A percentile compares a stretch with the other conserved stretches of the same genome.
phyloP scores from a whole-genome alignment of 768 basidiomycete genomes.

The Clavaria fumosa region DNA sequence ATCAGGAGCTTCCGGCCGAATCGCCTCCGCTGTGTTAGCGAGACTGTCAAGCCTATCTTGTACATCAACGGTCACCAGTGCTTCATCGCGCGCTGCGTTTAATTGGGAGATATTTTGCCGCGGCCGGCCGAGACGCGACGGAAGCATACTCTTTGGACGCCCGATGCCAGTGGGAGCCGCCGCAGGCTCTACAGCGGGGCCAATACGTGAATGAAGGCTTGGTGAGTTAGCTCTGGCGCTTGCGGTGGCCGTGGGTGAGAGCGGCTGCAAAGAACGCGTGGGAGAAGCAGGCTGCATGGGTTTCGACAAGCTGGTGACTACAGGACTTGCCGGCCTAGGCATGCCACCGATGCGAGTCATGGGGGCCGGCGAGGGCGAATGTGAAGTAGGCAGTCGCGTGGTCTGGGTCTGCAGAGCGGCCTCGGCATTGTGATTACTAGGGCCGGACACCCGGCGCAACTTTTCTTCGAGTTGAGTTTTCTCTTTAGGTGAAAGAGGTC shows the following conservation, averaged over 20 bases:
- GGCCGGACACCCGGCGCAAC: slow-evolving; percentile 63
- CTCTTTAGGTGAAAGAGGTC: slow-evolving; percentile 65
- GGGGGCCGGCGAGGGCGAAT: slow-evolving; percentile 36
- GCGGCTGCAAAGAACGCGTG: slow-evolving; percentile 22
- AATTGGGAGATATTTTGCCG: slow-evolving; percentile 31
- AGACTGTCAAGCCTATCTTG: slow-evolving; percentile 1
- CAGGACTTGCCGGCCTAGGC: slow-evolving; percentile 19
- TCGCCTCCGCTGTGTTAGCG: slow-evolving; percentile 19
- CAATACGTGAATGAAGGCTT: slow-evolving; percentile 14
- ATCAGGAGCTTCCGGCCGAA: slow-evolving; percentile 25
- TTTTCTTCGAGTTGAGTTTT: slow-evolving; percentile 88
- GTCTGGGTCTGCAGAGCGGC: slow-evolving; percentile 32
- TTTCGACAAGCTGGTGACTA: slow-evolving; percentile 21
- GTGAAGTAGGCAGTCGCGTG: slow-evolving; percentile 34
- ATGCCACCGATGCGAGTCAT: slow-evolving; percentile 27
- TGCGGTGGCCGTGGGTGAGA: no score
- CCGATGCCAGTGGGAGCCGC: slow-evolving; percentile 30
- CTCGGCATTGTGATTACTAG: slow-evolving; percentile 29
- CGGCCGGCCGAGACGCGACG: slow-evolving; percentile 60
- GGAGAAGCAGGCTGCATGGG: slow-evolving; percentile 30
- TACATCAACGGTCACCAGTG: no score
- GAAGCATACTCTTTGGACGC: slow-evolving; percentile 54
- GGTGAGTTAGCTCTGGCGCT: no score
- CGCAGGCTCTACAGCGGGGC: slow-evolving; percentile 17
- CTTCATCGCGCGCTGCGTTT: no score